phyloP scores from a whole-genome alignment of 2,329 filamentous ascomycete species.

The Xylaria sp. region DNA sequence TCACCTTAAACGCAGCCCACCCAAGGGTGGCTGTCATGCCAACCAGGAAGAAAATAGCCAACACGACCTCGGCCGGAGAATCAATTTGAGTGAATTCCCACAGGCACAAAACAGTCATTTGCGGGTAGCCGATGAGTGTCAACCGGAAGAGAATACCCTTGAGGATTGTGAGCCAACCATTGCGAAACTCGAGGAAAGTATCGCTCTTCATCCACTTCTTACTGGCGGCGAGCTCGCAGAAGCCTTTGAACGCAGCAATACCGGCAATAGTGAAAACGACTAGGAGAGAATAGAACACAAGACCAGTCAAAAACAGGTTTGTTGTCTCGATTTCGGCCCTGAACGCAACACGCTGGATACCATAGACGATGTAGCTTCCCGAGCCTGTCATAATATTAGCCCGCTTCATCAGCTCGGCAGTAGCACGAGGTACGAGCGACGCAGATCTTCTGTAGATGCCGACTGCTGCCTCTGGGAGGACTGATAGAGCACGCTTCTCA shows the following conservation, averaged over 20 bases:
- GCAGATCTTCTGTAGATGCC: constrained; percentile 39
- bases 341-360: constrained; percentile 85
- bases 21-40: constrained; percentile 73
- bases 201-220: constrained; percentile 76
- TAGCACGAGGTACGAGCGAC: constrained; percentile 38
- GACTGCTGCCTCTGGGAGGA: constrained; percentile 41
- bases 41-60: constrained; percentile 81
- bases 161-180: constrained; percentile 82
- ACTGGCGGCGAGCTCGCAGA: constrained; percentile 74
- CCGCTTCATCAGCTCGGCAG: constrained; percentile 52
- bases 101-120: constrained; percentile 81
- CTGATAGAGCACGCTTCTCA: constrained; percentile 56
- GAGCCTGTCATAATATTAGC: constrained; percentile 49
- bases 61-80: constrained; percentile 77
- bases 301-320: constrained; percentile 84
- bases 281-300: constrained; percentile 82
- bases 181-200: constrained; percentile 85
- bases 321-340: constrained; percentile 76
- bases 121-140: constrained; percentile 81
- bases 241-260: constrained; percentile 75
- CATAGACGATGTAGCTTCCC: constrained; percentile 64
- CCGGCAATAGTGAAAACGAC: constrained; percentile 71
- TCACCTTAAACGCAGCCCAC: constrained; percentile 83
- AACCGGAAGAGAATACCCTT: constrained; percentile 87
- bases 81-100: constrained; percentile 84